Base-by-base conservation (phyloP, 306 rosid genomes). In the Ziziphus jujuba region DNA sequence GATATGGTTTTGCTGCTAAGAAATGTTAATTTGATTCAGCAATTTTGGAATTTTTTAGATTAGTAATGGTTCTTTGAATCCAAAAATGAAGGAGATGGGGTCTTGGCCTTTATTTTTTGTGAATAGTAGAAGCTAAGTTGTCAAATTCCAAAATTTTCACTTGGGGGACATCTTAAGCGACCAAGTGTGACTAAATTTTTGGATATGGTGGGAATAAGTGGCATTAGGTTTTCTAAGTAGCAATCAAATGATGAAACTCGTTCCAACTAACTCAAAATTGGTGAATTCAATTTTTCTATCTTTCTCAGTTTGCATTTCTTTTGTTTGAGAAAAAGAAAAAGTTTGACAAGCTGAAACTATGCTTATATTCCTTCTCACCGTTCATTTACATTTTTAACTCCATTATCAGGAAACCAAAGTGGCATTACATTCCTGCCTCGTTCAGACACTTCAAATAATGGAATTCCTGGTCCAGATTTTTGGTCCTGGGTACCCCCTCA, bases 401-500 rank as follows among this genome's bases (percentile, higher is more conserved):
- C 17, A 50, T 50, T 16, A 14, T 45, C 77, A 64, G 96, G 87
- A 76, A 58, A 33, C 23, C 73, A 43, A 61, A 72, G 57, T 51
- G 80, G 72, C 62, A 76, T 63, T 76, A 63, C 59, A 16, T 14
- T 58, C 45, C 67, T 78, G 50, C 63, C 81, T 35, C 77, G 43
- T 17, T 75, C 87, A 9, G 85, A 72, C 14, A 65, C 65, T 72
- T 82, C 77, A 78, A 75, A 59, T 79, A 71, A 56, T 59, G 85
- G 73, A 60, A 72, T 82, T 22, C 97, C 97, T 3, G 99, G 99
- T 69, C 99, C 97, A 20, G 96, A 90, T 74, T 91, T 95, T 75
- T 95, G 99, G 97, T 85, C 95, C 31, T 95, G 99, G 99, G 71
- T 83, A 47, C 99, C 99, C n/a, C 92, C 96, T 48, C 6, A 36